A percentile compares a stretch with the other conserved stretches of the same genome.
phyloP scores from a whole-genome alignment of 352 stramenopile species.

The Pythium guiyangense region DNA sequence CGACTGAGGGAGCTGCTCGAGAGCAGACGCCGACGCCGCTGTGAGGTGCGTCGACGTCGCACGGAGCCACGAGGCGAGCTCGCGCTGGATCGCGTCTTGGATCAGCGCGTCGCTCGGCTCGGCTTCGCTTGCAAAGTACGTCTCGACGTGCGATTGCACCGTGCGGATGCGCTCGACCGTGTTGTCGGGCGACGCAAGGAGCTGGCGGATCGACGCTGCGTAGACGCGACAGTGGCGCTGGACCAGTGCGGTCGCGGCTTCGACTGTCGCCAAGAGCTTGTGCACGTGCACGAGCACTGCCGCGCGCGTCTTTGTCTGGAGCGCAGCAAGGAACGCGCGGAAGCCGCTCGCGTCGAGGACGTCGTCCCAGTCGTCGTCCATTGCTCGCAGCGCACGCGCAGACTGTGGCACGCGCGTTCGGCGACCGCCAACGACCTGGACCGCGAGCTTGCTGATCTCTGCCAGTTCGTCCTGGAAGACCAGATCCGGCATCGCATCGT shows the following conservation, averaged over 20 bases:
- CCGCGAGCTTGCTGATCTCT: not conserved
- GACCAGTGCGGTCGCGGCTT: not conserved
- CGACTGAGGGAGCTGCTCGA: not conserved
- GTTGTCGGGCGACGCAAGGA: not conserved
- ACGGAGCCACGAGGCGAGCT: not conserved
- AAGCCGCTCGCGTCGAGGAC: not conserved
- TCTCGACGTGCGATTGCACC: not conserved
- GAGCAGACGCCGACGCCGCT: not conserved
- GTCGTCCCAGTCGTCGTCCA: constrained; percentile 1
- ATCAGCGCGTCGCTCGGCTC: not conserved
- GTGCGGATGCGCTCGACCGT: not conserved
- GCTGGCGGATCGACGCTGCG: not conserved
- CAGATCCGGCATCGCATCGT: not conserved
- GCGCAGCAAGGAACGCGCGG: not conserved
- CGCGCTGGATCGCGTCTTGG: not conserved
- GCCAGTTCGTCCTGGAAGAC: not conserved
- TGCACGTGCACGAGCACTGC: not conserved
- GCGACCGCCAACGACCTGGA: not conserved
- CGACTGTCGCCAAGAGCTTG: constrained; percentile 1
- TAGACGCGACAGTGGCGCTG: not conserved
- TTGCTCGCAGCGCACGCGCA: not conserved
- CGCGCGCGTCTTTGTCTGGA: not conserved
- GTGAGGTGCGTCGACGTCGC: not conserved
- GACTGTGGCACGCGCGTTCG: not conserved
- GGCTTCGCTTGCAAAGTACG: not conserved